Percentiles rank a stretch among this genome's conserved stretches.
Conservation (phyloP, 768 basidiomycete species). For the Rhodosporidiobolus odoratus region DNA sequence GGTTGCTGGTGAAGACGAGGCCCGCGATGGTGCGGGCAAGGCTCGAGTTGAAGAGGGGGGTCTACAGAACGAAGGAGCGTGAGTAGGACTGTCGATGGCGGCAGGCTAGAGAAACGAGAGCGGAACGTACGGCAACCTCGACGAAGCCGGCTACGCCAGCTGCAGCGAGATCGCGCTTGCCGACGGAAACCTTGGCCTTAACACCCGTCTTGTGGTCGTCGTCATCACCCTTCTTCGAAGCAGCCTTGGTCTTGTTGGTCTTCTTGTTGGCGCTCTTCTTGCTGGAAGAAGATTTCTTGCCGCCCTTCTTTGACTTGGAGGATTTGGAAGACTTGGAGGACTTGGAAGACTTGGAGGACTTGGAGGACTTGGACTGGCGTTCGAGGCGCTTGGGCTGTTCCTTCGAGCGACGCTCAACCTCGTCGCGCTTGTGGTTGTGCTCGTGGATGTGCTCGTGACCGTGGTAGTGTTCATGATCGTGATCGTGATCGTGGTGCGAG, state of each 20-base stretch:
- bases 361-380: slow-evolving; percentile 6
- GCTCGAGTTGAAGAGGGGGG: slow-evolving; percentile 27
- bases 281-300: slow-evolving; percentile 7
- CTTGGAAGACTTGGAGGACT: slow-evolving; percentile 9
- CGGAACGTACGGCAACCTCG: slow-evolving; percentile 32
- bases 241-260: background rate
- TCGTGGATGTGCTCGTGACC: slow-evolving; percentile 22
- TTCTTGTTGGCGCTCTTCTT: slow-evolving; percentile 1
- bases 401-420: slow-evolving; percentile 10
- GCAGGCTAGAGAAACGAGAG: background rate
- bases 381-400: slow-evolving; percentile 7
- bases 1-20: slow-evolving; percentile 34
- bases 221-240: background rate
- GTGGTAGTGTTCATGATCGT: slow-evolving; percentile 1
- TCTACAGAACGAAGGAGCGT: background rate
- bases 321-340: slow-evolving; percentile 1
- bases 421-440: slow-evolving; percentile 5
- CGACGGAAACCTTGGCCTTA: slow-evolving; percentile 11
- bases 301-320: slow-evolving; percentile 8
- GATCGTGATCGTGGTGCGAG: slow-evolving; percentile 1
- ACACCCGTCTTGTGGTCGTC: background rate
- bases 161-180: slow-evolving; percentile 10
- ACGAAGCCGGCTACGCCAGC: slow-evolving; percentile 40
- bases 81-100: background rate
- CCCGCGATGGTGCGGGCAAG: slow-evolving; percentile 38